Percentiles rank a stretch among this genome's conserved stretches.
Evolutionary conservation across 192 early-diverging fungal species (phyloP).

Genomic region (Backusella westeae): DNA sequence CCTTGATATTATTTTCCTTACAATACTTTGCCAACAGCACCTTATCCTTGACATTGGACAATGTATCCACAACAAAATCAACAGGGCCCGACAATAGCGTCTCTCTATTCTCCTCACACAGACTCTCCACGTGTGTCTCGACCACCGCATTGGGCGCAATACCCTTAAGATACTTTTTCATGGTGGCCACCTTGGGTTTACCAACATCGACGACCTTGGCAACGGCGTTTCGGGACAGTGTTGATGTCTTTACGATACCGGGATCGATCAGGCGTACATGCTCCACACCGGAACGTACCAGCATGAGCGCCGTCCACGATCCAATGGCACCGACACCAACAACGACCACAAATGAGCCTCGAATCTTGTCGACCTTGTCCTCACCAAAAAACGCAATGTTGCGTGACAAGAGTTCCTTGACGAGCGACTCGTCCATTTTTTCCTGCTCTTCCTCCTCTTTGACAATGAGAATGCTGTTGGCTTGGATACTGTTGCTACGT

Average conservation of each 20-base stretch:
- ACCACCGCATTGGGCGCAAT: conserved; percentile 79
- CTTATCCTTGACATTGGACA: conserved; percentile 92
- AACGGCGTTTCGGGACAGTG: conserved; percentile 85
- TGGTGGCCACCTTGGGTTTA: conserved; percentile 71
- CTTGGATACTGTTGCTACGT: conserved; percentile 12
- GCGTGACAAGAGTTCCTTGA: conserved; percentile 86
- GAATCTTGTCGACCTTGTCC: conserved; percentile 71
- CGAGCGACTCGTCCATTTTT: conserved; percentile 59
- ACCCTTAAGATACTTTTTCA: conserved; percentile 64
- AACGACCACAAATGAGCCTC: conserved; percentile 81
- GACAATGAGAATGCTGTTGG: background rate
- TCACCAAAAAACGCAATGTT: conserved; percentile 91
- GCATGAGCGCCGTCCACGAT: conserved; percentile 85
- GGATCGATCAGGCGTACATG: conserved; percentile 89
- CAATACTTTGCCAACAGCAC: conserved; percentile 83
- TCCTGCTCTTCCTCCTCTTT: background rate
- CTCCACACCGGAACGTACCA: conserved; percentile 84
- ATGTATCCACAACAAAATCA: conserved; percentile 79
- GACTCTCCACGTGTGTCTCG: conserved; percentile 71
- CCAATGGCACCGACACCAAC: conserved; percentile 94
- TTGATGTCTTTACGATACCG: conserved; percentile 82
- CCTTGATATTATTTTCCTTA: conserved; percentile 58
- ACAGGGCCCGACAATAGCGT: conserved; percentile 62
- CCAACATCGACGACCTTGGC: conserved; percentile 82
- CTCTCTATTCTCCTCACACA: conserved; percentile 60